phyloP scores from a whole-genome alignment of 2,329 filamentous ascomycete species.

The Monilinia aucupariae region DNA sequence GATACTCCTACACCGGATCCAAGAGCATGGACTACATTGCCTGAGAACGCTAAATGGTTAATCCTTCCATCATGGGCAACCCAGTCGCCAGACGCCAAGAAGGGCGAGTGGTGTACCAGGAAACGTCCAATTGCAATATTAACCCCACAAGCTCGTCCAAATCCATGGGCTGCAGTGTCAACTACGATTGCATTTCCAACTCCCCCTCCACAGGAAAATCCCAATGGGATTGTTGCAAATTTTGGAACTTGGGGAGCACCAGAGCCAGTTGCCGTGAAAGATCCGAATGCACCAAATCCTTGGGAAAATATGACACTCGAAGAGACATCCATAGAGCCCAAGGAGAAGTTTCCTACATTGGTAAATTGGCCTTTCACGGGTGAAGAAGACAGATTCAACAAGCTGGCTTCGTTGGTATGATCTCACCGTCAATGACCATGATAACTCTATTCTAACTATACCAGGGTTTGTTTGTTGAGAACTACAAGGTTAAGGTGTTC shows the following conservation, averaged over 20 bases:
- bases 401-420: slow-evolving; percentile 8
- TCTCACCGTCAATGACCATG: not conserved
- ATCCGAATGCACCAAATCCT: not conserved
- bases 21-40: not conserved
- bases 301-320: not conserved
- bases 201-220: not conserved
- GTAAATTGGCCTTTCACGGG: slow-evolving; percentile 1
- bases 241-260: not conserved
- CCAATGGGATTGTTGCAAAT: not conserved
- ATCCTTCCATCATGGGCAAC: not conserved
- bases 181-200: not conserved
- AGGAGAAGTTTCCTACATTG: not conserved
- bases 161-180: not conserved
- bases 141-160: not conserved
- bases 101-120: not conserved
- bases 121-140: not conserved
- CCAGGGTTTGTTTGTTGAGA: slow-evolving; percentile 1
- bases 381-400: not conserved
- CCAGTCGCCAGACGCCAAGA: not conserved
- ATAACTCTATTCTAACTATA: not conserved
- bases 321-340: not conserved
- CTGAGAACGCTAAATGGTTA: slow-evolving; percentile 6
- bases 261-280: not conserved
- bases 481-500: not conserved
- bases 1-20: not conserved